Evolutionary conservation across 495 filamentous ascomycete genomes (phyloP), one percentile per base, ranked within the genome.

Genomic region (Aspergillus funiculosus): DNA sequence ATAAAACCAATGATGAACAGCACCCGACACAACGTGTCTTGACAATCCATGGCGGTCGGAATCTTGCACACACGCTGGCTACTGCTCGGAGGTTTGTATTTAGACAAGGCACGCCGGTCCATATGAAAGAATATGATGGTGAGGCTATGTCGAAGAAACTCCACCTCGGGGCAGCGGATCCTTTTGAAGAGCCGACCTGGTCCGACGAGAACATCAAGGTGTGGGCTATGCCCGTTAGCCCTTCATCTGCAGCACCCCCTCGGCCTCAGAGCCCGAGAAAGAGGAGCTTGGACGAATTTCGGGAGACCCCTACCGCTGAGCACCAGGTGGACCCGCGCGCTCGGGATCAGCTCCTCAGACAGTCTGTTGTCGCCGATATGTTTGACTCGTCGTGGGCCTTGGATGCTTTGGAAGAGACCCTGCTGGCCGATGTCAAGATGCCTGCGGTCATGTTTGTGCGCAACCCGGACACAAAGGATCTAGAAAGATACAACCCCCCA

Each of bases 71-170:
- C 54, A 76, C 78, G 1, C 57, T 98, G 28, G 90, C 89, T 22
- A 86, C 87, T 0, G 80, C 85, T n/a, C 76, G 92, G 28, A 66
- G 80, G 22, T 97, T 95, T 62, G 75, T 98, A n/a, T 91, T 97
- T 58, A 73, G 92, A 19, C 87, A 83, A 56, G 81, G 83, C 0
- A 74, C 91, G 58, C 87, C 89, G 1, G 30, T 95, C 1, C 64
- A 58, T 15, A 73, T 79, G 18, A 71, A 73, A 35, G 92, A 97
- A 62, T 72, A 85, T 43, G 69, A 68, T 27, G 45, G 66, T 15
- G 72, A 74, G 31, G 69, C 57, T 40, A 37, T 60, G 15, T 47
- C 42, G 5, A 63, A 54, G 43, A 32, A 43, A 22, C 31, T 31
- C 15, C 43, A 36, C 22, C 43, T 19, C 29, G 46, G 39, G 10